Evolutionary conservation across 129 eudicot species (phyloP).

Genomic region (Chrysanthemum seticuspe): DNA sequence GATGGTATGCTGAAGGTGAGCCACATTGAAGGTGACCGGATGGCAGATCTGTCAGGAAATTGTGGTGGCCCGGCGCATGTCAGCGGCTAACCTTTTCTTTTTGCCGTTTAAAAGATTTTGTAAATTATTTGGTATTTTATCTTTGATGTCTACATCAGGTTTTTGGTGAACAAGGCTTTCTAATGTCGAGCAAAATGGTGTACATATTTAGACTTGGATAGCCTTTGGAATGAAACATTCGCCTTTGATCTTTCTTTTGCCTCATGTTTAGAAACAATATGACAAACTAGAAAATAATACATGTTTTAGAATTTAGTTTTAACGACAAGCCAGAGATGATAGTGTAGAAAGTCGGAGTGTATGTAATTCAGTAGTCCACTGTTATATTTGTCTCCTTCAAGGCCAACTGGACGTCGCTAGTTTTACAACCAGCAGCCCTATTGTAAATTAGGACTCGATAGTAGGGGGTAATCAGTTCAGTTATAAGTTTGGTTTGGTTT

Average conservation of each 20-base stretch:
- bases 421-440: no score
- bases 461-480: no score
- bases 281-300: not conserved
- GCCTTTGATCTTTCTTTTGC: not conserved
- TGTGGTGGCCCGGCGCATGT: not conserved
- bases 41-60: not conserved
- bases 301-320: no score
- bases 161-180: constrained; percentile 10
- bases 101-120: constrained; percentile 21
- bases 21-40: not conserved
- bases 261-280: not conserved
- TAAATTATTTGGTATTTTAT: constrained; percentile 18
- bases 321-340: no score
- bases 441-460: no score
- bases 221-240: constrained; percentile 8
- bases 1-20: constrained; percentile 1
- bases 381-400: no score
- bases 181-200: constrained; percentile 19
- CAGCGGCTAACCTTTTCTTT: constrained; percentile 13
- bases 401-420: no score
- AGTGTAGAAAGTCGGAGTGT: no score
- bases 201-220: constrained; percentile 18
- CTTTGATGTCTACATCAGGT: not conserved
- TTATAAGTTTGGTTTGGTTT: no score
- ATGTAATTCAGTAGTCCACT: no score